Evolutionary conservation across 2,329 filamentous ascomycete species (phyloP).

Genomic region (Lachnum nothofagi): DNA sequence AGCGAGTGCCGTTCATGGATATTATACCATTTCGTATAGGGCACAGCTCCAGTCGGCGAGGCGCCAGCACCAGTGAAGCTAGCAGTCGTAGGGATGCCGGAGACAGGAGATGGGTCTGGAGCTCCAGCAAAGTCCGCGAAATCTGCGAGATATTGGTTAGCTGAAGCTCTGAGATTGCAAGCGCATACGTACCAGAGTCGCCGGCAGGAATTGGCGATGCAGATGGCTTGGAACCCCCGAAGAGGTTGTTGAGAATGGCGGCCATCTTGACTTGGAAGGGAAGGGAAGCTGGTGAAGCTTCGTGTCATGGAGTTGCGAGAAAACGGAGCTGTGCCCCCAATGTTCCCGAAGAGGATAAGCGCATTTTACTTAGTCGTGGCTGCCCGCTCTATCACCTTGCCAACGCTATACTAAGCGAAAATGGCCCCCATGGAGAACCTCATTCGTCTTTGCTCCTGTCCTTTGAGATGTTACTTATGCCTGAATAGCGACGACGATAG

Average conservation of each 20-base stretch:
- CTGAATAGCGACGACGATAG: not conserved
- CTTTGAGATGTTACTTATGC: too few relatives aligned
- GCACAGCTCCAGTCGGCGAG: conserved; percentile 47
- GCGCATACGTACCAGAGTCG: conserved; percentile 57
- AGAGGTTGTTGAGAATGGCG: conserved; percentile 48
- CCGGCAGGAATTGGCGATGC: conserved; percentile 45
- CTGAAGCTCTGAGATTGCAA: conserved; percentile 1
- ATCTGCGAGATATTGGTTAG: conserved; percentile 49
- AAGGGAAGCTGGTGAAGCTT: conserved; percentile 5
- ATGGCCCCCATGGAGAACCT: too few relatives aligned
- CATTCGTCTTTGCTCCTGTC: too few relatives aligned
- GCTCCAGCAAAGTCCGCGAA: conserved; percentile 89
- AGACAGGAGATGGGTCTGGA: conserved; percentile 58
- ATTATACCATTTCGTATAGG: conserved; percentile 94
- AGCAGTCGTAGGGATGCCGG: conserved; percentile 39
- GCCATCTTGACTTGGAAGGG: conserved; percentile 27
- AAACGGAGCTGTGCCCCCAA: too few relatives aligned
- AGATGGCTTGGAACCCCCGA: conserved; percentile 61
- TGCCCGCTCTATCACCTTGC: too few relatives aligned
- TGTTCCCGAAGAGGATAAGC: too few relatives aligned
- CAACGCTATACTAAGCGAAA: too few relatives aligned
- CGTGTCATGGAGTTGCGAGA: too few relatives aligned
- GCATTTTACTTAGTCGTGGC: too few relatives aligned
- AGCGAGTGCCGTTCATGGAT: conserved; percentile 84
- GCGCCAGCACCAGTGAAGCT: conserved; percentile 44